Conservation (phyloP, 2,329 filamentous ascomycete genomes). For the Paraphaeosphaeria sporulosa region DNA sequence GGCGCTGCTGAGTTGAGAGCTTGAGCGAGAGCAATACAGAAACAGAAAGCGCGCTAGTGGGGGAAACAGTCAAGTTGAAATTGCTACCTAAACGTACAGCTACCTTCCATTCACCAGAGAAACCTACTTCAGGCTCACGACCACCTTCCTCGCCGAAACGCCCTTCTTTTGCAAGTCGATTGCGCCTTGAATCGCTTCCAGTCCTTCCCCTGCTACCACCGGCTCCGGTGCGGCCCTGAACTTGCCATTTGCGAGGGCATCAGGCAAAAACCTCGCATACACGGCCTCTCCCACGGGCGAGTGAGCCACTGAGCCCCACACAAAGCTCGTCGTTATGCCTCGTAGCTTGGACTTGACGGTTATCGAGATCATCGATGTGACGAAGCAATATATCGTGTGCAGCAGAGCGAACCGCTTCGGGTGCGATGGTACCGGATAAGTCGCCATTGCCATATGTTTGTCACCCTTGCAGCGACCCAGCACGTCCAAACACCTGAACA, state of each 20-base stretch:
- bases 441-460: conserved; percentile 4
- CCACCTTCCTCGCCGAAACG: conserved; percentile 22
- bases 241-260: conserved; percentile 20
- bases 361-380: conserved; percentile 21
- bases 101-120: background rate
- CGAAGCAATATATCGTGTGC: conserved; percentile 12
- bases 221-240: conserved; percentile 26
- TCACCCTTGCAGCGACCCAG: conserved; percentile 17
- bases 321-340: conserved; percentile 20
- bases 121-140: conserved; percentile 13
- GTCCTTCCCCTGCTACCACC: conserved; percentile 17
- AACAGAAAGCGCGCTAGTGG: background rate
- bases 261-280: conserved; percentile 22
- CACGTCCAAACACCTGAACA: conserved; percentile 2
- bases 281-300: conserved; percentile 1
- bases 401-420: conserved; percentile 4
- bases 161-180: conserved; percentile 20
- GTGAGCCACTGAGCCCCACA: conserved; percentile 11
- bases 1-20: background rate
- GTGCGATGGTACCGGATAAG: conserved; percentile 11
- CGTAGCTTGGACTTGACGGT: conserved; percentile 20
- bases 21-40: background rate
- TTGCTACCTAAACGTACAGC: background rate
- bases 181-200: conserved; percentile 21
- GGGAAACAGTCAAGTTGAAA: background rate